phyloP scores from a whole-genome alignment of 495 filamentous ascomycete species.

The Hyaloscypha variabilis region DNA sequence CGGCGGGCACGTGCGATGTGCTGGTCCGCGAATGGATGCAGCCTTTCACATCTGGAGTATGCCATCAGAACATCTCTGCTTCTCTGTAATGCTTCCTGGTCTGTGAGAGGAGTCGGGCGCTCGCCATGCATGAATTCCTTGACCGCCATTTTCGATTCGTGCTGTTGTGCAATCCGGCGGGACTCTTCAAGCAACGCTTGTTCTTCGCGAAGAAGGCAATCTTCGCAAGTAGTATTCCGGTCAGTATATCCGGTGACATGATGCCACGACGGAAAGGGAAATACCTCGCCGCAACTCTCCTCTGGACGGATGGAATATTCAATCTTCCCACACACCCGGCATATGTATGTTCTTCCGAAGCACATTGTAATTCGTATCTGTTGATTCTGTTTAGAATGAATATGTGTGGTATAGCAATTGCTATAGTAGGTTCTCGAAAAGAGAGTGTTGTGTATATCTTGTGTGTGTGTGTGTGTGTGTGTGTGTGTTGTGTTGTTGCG shows the following conservation, averaged over 20 bases:
- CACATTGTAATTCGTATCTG: background rate
- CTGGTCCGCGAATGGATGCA: background rate
- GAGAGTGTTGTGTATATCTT: too few species aligned
- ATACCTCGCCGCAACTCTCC: background rate
- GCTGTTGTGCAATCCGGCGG: background rate
- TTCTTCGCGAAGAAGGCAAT: background rate
- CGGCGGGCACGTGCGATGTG: background rate
- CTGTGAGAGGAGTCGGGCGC: background rate
- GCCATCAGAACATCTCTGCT: background rate
- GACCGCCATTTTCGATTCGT: background rate
- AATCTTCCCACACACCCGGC: background rate
- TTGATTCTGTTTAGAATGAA: too few species aligned
- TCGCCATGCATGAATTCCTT: background rate
- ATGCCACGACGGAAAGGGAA: background rate
- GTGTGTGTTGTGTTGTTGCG: too few species aligned
- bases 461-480: too few species aligned
- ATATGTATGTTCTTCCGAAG: background rate
- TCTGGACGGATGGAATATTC: background rate
- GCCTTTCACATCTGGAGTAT: background rate
- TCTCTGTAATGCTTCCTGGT: background rate
- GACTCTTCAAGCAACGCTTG: background rate
- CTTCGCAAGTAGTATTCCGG: background rate
- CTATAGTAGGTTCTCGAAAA: too few species aligned
- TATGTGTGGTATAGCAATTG: too few species aligned
- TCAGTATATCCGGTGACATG: background rate